Percentiles rank a stretch among this genome's conserved stretches.
Conservation (phyloP, 331 rosid species). For the Dryas integrifolia region DNA sequence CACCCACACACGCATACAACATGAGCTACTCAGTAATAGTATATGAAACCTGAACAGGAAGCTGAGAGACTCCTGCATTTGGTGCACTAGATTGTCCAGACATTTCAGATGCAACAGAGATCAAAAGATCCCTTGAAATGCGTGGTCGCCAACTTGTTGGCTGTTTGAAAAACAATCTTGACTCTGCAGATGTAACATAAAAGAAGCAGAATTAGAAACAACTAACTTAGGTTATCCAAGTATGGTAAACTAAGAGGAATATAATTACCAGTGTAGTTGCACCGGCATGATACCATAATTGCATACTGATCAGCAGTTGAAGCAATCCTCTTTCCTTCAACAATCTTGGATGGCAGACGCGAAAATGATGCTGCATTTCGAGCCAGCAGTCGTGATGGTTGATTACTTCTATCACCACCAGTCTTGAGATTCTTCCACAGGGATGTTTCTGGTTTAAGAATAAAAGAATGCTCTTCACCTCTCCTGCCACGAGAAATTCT, state of each 20-base stretch:
- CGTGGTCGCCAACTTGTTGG: slow-evolving; percentile 85
- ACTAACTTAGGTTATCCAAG: slow-evolving; percentile 20
- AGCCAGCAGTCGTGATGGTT: slow-evolving; percentile 39
- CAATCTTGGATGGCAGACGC: slow-evolving; percentile 37
- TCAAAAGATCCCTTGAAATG: slow-evolving; percentile 73
- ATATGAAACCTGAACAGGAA: slow-evolving; percentile 79
- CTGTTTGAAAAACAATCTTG: slow-evolving; percentile 81
- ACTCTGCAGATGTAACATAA: slow-evolving; percentile 45
- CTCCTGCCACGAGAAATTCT: slow-evolving; percentile 59
- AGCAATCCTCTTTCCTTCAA: slow-evolving; percentile 45
- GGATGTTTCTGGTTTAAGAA: slow-evolving; percentile 74
- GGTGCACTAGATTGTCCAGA: slow-evolving; percentile 48
- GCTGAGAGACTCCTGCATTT: slow-evolving; percentile 48
- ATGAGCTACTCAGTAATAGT: neutral
- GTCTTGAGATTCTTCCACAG: slow-evolving; percentile 51
- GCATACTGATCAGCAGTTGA: slow-evolving; percentile 61
- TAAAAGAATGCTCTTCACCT: slow-evolving; percentile 92
- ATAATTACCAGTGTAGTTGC: slow-evolving; percentile 75
- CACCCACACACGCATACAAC: neutral
- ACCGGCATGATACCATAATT: slow-evolving; percentile 86
- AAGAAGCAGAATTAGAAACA: slow-evolving; percentile 16
- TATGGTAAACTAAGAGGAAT: slow-evolving; percentile 12
- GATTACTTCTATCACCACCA: slow-evolving; percentile 52
- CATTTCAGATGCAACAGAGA: slow-evolving; percentile 72
- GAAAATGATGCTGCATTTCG: slow-evolving; percentile 47